Conservation (phyloP, 2,329 filamentous ascomycete genomes). For the Trichoderma sp. region DNA sequence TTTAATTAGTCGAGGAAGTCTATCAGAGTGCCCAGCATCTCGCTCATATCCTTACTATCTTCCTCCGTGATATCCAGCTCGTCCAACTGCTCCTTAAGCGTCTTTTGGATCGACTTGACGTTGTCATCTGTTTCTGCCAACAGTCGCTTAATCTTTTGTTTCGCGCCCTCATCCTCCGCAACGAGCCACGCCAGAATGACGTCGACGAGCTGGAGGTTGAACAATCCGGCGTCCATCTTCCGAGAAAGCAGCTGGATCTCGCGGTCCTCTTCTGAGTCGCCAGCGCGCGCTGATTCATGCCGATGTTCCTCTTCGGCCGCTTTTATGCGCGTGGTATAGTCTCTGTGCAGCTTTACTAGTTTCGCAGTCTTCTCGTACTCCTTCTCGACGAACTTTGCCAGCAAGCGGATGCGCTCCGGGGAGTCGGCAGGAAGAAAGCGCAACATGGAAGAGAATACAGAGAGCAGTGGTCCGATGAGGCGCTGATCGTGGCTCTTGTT, state of each 20-base stretch:
- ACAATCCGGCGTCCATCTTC: constrained; percentile 79
- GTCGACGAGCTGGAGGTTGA: constrained; percentile 78
- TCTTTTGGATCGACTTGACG: constrained; percentile 59
- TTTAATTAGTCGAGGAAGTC: constrained; percentile 42
- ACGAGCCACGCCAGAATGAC: constrained; percentile 84
- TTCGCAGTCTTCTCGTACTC: constrained; percentile 81
- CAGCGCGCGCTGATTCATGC: constrained; percentile 18
- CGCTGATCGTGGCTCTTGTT: constrained; percentile 74
- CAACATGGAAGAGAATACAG: constrained; percentile 79
- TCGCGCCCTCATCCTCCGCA: constrained; percentile 80
- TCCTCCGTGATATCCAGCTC: constrained; percentile 55
- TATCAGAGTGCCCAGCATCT: constrained; percentile 53
- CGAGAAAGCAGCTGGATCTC: constrained; percentile 70
- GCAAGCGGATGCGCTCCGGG: constrained; percentile 71
- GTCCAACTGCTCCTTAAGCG: constrained; percentile 60
- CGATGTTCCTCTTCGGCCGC: constrained; percentile 48
- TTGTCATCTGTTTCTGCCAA: constrained; percentile 67
- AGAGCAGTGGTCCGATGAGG: constrained; percentile 74
- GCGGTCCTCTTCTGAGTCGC: constrained; percentile 45
- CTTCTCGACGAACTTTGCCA: constrained; percentile 95
- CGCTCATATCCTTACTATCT: constrained; percentile 55
- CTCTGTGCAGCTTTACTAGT: constrained; percentile 66
- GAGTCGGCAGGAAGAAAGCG: constrained; percentile 75
- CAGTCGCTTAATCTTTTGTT: constrained; percentile 57
- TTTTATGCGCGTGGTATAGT: constrained; percentile 65